Percentiles rank a stretch among this genome's conserved stretches.
These are phyloP conservation scores for Ganoderma meredithae DNA, from an alignment of 1,284 basidiomycete genomes.

Conservation along the genomic window DNA sequence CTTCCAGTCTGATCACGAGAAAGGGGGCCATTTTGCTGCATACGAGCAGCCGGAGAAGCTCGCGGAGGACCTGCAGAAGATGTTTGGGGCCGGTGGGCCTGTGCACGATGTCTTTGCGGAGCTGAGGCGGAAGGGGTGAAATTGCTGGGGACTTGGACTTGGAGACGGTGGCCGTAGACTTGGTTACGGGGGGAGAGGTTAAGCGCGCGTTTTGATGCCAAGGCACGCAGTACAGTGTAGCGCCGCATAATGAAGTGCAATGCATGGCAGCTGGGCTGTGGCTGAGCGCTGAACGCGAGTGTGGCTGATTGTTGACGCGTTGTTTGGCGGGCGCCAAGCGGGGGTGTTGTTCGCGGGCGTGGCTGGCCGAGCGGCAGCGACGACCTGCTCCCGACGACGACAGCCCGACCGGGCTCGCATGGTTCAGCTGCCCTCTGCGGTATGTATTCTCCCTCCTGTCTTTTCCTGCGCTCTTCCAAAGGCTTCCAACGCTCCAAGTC, in stretches of 20 bases:
- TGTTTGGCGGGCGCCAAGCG: slow-evolving; percentile 4
- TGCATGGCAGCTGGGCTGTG: no score
- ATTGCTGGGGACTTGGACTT: not conserved
- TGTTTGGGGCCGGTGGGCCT: slow-evolving; percentile 42
- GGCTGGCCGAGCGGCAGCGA: not conserved
- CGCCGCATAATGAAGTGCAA: no score
- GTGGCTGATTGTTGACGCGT: slow-evolving; percentile 12
- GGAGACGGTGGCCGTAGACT: not conserved
- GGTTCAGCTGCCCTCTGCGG: slow-evolving; percentile 11
- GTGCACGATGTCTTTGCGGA: slow-evolving; percentile 38
- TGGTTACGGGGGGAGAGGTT: not conserved
- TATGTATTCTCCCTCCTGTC: not conserved
- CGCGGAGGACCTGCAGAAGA: slow-evolving; percentile 39
- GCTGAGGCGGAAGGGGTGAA: slow-evolving; percentile 3
- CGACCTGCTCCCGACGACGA: slow-evolving; percentile 30
- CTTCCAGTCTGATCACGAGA: slow-evolving; percentile 36
- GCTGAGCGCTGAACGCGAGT: not conserved
- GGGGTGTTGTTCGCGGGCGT: not conserved
- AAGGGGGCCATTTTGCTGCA: slow-evolving; percentile 44
- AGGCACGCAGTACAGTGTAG: no score
- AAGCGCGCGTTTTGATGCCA: not conserved
- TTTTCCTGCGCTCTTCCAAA: slow-evolving; percentile 28
- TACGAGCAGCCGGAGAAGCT: slow-evolving; percentile 40
- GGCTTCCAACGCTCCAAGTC: slow-evolving; percentile 40
- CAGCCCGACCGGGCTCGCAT: slow-evolving; percentile 22